phyloP scores from a whole-genome alignment of 2,329 filamentous ascomycete genomes.

The Xylariaceae sp. region DNA sequence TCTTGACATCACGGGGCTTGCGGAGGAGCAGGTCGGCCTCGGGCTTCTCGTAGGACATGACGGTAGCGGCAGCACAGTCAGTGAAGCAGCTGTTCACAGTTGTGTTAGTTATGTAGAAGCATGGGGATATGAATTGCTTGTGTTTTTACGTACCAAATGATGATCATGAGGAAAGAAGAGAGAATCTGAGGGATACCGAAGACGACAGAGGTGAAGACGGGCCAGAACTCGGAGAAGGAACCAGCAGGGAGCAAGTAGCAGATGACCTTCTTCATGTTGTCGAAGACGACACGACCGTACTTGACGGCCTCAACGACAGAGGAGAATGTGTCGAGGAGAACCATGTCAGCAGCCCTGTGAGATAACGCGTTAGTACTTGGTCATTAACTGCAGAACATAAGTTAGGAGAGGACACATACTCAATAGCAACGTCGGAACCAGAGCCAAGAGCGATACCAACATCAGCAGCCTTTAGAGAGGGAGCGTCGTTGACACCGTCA shows the following conservation, averaged over 20 bases:
- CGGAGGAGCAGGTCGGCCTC: constrained; percentile 70
- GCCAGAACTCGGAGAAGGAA: constrained; percentile 71
- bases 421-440: constrained; percentile 74
- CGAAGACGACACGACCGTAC: constrained; percentile 71
- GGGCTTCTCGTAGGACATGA: constrained; percentile 69
- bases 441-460: constrained; percentile 77
- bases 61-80: constrained; percentile 67
- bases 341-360: constrained; percentile 68
- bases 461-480: constrained; percentile 73
- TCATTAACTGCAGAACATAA: too few species aligned
- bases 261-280: constrained; percentile 73
- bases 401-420: background rate
- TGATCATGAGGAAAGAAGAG: constrained; percentile 67
- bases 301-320: constrained; percentile 67
- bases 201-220: constrained; percentile 65
- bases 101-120: too few species aligned
- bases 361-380: background rate
- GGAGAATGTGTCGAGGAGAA: constrained; percentile 69
- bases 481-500: constrained; percentile 82
- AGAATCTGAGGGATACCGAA: constrained; percentile 70
- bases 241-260: constrained; percentile 70
- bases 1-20: constrained; percentile 61
- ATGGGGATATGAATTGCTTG: too few species aligned
- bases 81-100: constrained; percentile 57
- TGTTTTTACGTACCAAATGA: constrained; percentile 56